Evolutionary conservation across 352 stramenopile species (phyloP), one percentile per base, ranked within the genome.

Genomic region (Blastocystis sp.): DNA sequence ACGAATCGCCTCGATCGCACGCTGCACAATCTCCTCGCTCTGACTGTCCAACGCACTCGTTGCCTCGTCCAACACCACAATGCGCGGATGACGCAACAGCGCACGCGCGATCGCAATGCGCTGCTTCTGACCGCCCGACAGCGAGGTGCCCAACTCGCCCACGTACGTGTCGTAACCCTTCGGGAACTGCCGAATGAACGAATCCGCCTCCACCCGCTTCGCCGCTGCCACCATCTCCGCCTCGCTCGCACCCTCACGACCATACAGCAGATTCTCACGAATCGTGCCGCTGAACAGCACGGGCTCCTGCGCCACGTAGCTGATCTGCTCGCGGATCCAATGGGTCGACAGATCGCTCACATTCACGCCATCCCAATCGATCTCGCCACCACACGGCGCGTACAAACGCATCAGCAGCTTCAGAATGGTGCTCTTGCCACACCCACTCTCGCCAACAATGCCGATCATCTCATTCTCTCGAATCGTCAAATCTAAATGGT

Each of bases 281-380:
- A 92, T 93, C 17, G 90, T 92, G 77, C 89, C 91, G 21, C 92
- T 90, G 77, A 98, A 98, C 9, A 98, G 90, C 24, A 91, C 91
- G 14, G 95, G 95, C 90, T 98, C 94, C 84, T 98, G 95, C 0
- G 90, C 91, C 3, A 98, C 94, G 74, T 94, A 92, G n/a, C 93
- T 92, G 88, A 99, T 92, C 54, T 92, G 76, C 10, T 89, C 79
- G 24, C 93, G 87, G 90, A 74, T 76, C 87, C 4, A 94, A 91
- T 48, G 89, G 38, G 66, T 87, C 14, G 63, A 78, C 24, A 88
- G 43, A 3, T 21, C 21, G 1, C 7, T 45, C 45, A 78, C 63
- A 24, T 88, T 52, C 10, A 34, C 24, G 52, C 54, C 42, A 2
- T 70, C 42, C 61, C 64, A 87, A 19, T 52, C 48, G 14, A 87